These are phyloP conservation scores for Tulasnella sp. DNA, from an alignment of 768 basidiomycete genomes.

Conservation along the genomic window DNA sequence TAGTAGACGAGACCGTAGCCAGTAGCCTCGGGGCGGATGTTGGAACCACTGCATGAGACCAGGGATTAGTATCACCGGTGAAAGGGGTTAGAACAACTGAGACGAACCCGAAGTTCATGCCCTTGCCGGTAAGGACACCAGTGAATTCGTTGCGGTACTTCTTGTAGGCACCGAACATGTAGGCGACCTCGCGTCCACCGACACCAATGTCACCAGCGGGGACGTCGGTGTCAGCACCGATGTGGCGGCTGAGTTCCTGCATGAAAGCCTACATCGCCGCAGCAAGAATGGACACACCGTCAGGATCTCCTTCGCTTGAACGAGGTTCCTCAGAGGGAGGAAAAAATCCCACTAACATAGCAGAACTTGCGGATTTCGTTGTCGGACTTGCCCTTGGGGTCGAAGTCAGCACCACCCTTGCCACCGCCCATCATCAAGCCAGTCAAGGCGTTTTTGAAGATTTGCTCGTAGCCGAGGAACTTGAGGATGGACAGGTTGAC, in stretches of 20 bases:
- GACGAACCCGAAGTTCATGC: conserved; percentile 44
- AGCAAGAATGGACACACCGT: not conserved
- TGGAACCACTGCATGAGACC: conserved; percentile 42
- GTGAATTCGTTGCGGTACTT: conserved; percentile 61
- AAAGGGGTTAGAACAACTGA: not conserved
- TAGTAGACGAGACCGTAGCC: conserved; percentile 72
- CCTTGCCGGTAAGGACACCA: conserved; percentile 65
- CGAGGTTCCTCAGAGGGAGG: not conserved
- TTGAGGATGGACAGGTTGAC: conserved; percentile 79
- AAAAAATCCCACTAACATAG: conserved; percentile 29
- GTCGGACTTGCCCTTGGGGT: conserved; percentile 75
- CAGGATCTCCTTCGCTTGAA: not conserved
- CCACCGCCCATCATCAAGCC: conserved; percentile 71
- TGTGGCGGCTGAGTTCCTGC: conserved; percentile 64
- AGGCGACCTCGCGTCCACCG: conserved; percentile 67
- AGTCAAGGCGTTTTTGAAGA: conserved; percentile 73
- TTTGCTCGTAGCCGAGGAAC: conserved; percentile 77
- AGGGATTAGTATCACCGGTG: not conserved
- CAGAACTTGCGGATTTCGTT: conserved; percentile 66
- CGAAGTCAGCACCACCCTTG: conserved; percentile 73
- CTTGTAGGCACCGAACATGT: conserved; percentile 73
- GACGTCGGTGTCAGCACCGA: conserved; percentile 67
- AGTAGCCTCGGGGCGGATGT: conserved; percentile 67
- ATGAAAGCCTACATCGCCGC: conserved; percentile 47
- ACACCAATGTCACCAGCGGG: conserved; percentile 70